phyloP scores from a whole-genome alignment of 2,329 filamentous ascomycete species.

The Claviceps quebecensis region DNA sequence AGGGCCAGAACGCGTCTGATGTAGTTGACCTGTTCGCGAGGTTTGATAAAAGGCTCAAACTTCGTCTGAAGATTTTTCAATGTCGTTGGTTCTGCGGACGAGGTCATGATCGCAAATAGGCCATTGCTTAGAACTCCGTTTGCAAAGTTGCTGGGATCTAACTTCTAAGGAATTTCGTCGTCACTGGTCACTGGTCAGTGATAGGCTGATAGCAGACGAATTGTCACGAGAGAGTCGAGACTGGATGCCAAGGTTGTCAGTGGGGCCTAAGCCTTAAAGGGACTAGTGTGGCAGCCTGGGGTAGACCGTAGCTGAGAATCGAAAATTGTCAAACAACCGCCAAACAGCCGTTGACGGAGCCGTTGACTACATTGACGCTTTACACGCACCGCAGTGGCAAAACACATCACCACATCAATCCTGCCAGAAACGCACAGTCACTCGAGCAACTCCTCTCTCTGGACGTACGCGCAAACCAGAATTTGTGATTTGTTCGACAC shows the following conservation, averaged over 20 bases:
- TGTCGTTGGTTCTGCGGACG: constrained; percentile 16
- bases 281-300: constrained; percentile 7
- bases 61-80: constrained; percentile 24
- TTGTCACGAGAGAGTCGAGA: background rate
- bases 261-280: background rate
- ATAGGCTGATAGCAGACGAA: background rate
- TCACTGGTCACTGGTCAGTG: background rate
- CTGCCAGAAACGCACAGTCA: constrained; percentile 9
- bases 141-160: background rate
- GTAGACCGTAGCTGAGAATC: constrained; percentile 16
- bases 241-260: background rate
- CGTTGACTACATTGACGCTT: background rate
- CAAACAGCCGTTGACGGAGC: background rate
- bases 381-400: background rate
- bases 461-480: constrained; percentile 6
- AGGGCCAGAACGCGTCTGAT: constrained; percentile 41
- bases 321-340: constrained; percentile 20
- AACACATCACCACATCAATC: background rate
- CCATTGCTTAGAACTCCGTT: background rate
- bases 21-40: constrained; percentile 41
- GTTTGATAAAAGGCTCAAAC: constrained; percentile 39
- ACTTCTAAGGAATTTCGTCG: background rate
- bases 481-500: constrained; percentile 10
- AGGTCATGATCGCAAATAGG: constrained; percentile 12
- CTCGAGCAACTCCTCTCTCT: constrained; percentile 8